Conservation (phyloP, 1,284 basidiomycete species). For the Heterobasidion annosum region DNA sequence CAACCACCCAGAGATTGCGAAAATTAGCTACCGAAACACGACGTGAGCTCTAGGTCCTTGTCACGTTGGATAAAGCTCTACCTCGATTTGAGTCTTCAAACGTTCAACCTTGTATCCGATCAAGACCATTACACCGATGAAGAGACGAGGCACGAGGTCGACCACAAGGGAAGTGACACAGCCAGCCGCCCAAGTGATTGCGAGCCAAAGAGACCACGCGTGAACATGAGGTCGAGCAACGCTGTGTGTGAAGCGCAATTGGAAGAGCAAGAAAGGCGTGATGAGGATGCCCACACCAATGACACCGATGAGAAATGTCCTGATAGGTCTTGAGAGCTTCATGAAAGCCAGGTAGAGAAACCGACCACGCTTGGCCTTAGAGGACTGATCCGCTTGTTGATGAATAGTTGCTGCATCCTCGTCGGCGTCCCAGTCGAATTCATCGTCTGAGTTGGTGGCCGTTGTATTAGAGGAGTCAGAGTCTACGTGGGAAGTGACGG, state of each 20-base stretch:
- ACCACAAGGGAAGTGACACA: slow-evolving; percentile 56
- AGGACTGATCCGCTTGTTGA: not conserved
- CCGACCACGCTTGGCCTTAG: slow-evolving; percentile 42
- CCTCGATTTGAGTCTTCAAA: slow-evolving; percentile 57
- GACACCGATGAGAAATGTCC: slow-evolving; percentile 44
- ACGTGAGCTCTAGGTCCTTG: slow-evolving; percentile 3
- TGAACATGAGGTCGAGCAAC: slow-evolving; percentile 45
- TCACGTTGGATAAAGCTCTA: slow-evolving; percentile 20
- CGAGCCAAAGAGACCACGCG: slow-evolving; percentile 67
- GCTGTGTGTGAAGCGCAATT: slow-evolving; percentile 46
- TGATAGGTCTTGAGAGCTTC: slow-evolving; percentile 52
- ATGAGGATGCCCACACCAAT: slow-evolving; percentile 58
- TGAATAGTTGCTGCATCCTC: slow-evolving; percentile 25
- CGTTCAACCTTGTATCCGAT: slow-evolving; percentile 57
- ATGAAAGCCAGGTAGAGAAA: slow-evolving; percentile 57
- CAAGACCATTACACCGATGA: slow-evolving; percentile 43
- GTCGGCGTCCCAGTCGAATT: slow-evolving; percentile 64
- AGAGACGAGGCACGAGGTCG: slow-evolving; percentile 49
- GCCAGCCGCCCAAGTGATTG: slow-evolving; percentile 58
- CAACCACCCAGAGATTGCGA: slow-evolving; percentile 63
- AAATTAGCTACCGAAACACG: slow-evolving; percentile 37
- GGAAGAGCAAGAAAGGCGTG: slow-evolving; percentile 59
- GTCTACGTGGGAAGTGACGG: slow-evolving; percentile 5
- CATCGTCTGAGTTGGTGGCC: slow-evolving; percentile 54
- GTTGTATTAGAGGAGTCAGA: slow-evolving; percentile 35